phyloP scores from a whole-genome alignment of 257 asterid species.

The Phtheirospermum japonicum region DNA sequence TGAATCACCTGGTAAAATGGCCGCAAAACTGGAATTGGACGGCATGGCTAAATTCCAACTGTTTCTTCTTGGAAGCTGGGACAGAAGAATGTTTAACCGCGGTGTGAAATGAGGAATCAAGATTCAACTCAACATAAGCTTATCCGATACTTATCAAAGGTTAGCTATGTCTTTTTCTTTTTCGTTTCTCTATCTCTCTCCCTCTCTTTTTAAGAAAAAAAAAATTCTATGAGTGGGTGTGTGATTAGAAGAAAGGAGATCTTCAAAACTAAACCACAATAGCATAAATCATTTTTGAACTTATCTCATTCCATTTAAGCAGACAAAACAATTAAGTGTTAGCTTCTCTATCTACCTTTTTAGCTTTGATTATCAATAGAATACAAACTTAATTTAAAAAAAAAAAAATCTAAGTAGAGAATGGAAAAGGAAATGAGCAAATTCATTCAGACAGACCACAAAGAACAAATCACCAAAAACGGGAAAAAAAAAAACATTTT shows the following conservation, averaged over 20 bases:
- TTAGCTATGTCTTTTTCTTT: not conserved
- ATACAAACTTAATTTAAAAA: not conserved
- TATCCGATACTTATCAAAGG: not conserved
- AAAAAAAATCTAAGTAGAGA: not conserved
- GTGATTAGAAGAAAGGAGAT: too few species aligned
- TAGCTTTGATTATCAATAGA: not conserved
- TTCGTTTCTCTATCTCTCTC: too few species aligned
- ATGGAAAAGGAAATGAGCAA: not conserved
- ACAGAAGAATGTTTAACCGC: conserved; percentile 20
- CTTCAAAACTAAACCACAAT: too few species aligned
- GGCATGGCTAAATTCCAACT: conserved; percentile 32
- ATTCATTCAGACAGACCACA: not conserved
- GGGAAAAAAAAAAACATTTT: too few species aligned
- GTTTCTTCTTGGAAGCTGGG: conserved; percentile 47
- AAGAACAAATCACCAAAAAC: not conserved
- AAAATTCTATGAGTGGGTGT: too few species aligned
- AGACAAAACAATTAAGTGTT: not conserved
- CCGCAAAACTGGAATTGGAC: conserved; percentile 60
- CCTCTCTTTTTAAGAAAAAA: too few species aligned
- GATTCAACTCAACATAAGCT: not conserved
- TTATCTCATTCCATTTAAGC: not conserved
- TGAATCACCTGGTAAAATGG: conserved; percentile 82
- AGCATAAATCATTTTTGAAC: too few species aligned
- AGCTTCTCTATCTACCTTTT: not conserved
- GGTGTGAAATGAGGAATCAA: not conserved